phyloP scores from a whole-genome alignment of 768 basidiomycete genomes.

The Leccinum broughii region DNA sequence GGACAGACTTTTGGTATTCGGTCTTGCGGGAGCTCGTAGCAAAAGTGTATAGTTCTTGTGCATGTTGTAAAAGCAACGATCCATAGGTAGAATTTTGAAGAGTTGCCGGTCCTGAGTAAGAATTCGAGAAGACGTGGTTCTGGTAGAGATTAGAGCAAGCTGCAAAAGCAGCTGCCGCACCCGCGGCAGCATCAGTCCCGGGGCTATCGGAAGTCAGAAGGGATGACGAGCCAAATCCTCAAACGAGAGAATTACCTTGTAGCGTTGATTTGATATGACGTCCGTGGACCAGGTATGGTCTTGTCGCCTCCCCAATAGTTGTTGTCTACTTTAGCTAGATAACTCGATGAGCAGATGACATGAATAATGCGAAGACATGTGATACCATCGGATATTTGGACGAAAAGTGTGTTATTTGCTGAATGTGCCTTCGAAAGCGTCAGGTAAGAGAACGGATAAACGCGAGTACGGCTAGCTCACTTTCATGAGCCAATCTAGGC shows the following conservation, averaged over 20 bases:
- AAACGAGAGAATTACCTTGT: constrained; percentile 41
- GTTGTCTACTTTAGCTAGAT: constrained; percentile 59
- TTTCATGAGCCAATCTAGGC: constrained; percentile 90
- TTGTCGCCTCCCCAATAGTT: constrained; percentile 90
- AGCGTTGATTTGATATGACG: constrained; percentile 76
- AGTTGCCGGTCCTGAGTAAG: constrained; percentile 60
- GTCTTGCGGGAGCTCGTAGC: constrained; percentile 66
- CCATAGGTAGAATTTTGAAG: constrained; percentile 76
- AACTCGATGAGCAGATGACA: constrained; percentile 1
- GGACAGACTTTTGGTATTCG: constrained; percentile 71
- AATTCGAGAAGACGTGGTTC: constrained; percentile 52
- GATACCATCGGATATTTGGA: constrained; percentile 72
- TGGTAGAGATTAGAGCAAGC: constrained; percentile 83
- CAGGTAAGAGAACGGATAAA: background rate
- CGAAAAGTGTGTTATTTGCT: constrained; percentile 65
- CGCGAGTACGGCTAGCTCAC: constrained; percentile 38
- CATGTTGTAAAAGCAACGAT: constrained; percentile 67
- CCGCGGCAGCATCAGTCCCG: constrained; percentile 88
- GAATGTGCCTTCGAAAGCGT: constrained; percentile 69
- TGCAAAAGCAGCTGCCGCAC: constrained; percentile 83
- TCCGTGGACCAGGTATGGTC: constrained; percentile 70
- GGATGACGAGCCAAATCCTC: background rate
- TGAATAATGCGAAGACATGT: constrained; percentile 1
- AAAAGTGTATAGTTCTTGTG: constrained; percentile 71
- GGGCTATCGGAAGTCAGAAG: constrained; percentile 42